Conservation (phyloP, 2,329 filamentous ascomycete genomes). For the Talaromyces sp. region DNA sequence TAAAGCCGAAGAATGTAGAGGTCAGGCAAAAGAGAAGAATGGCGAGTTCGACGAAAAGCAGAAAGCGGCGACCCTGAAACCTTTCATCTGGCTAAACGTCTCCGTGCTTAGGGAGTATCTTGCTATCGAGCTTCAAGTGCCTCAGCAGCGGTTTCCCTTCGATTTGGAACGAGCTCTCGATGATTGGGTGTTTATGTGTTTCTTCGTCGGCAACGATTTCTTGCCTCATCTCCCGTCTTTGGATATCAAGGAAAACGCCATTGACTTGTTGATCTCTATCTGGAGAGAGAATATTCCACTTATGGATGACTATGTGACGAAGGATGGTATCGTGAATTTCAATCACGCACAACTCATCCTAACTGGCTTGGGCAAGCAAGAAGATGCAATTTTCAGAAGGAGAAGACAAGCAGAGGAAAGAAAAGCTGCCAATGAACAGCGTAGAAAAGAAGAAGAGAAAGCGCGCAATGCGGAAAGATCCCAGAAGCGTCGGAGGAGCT, state of each 20-base stretch:
- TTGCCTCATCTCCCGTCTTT: constrained; percentile 93
- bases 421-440: constrained; percentile 70
- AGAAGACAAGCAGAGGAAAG: constrained; percentile 82
- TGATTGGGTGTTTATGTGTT: constrained; percentile 99
- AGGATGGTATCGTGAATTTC: constrained; percentile 88
- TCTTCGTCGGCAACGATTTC: constrained; percentile 98
- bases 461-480: constrained; percentile 43
- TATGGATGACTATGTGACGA: constrained; percentile 95
- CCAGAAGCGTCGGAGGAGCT: constrained; percentile 41
- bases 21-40: constrained; percentile 69
- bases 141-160: constrained; percentile 77
- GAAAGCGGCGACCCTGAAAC: constrained; percentile 66
- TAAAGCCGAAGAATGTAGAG: constrained; percentile 77
- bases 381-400: constrained; percentile 86
- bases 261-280: constrained; percentile 92
- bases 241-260: constrained; percentile 94
- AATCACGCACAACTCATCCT: constrained; percentile 82
- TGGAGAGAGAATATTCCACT: constrained; percentile 87
- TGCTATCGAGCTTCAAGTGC: constrained; percentile 79
- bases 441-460: constrained; percentile 67
- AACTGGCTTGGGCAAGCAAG: constrained; percentile 80
- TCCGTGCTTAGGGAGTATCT: constrained; percentile 88
- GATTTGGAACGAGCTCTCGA: constrained; percentile 91
- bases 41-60: constrained; percentile 80
- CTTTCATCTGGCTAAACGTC: constrained; percentile 98